Percentiles rank a stretch among this genome's conserved stretches.
Conservation (phyloP, 73 alveolate genomes). For the Paramecium sexaurelia region DNA sequence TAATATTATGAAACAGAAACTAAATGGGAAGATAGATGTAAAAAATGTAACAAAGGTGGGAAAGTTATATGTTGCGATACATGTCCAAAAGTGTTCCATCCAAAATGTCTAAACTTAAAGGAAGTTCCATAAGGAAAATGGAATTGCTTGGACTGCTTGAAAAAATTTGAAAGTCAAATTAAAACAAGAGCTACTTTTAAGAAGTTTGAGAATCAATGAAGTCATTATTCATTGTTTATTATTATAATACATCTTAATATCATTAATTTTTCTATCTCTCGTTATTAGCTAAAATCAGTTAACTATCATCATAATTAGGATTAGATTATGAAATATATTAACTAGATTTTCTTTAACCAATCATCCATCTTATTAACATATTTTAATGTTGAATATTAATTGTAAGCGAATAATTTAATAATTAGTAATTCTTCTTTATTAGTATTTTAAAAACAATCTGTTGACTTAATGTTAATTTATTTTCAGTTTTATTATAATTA, state of each 20-base stretch:
- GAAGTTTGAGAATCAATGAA: constrained; percentile 35
- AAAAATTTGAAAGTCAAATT: background rate
- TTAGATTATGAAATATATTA: no score
- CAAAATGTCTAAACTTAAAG: constrained; percentile 57
- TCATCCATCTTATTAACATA: no score
- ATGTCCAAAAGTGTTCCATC: constrained; percentile 64
- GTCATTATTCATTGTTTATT: background rate
- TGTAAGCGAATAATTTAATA: no score
- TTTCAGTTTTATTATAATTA: no score
- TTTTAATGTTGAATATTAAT: no score
- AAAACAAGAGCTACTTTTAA: constrained; percentile 41
- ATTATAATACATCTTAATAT: background rate
- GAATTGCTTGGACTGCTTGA: constrained; percentile 21
- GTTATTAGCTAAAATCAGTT: no score
- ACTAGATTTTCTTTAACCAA: no score
- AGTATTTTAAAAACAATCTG: no score
- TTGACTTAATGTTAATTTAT: no score
- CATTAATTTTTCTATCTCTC: no score
- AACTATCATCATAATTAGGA: no score
- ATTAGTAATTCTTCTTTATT: no score
- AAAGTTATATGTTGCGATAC: constrained; percentile 63
- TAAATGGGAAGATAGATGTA: constrained; percentile 60
- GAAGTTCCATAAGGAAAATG: constrained; percentile 59
- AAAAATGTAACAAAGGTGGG: constrained; percentile 51
- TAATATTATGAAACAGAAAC: background rate